Percentiles rank a stretch among this genome's conserved stretches.
phyloP scores from a whole-genome alignment of 2,329 filamentous ascomycete species.

The Pyrenophora graminea region DNA sequence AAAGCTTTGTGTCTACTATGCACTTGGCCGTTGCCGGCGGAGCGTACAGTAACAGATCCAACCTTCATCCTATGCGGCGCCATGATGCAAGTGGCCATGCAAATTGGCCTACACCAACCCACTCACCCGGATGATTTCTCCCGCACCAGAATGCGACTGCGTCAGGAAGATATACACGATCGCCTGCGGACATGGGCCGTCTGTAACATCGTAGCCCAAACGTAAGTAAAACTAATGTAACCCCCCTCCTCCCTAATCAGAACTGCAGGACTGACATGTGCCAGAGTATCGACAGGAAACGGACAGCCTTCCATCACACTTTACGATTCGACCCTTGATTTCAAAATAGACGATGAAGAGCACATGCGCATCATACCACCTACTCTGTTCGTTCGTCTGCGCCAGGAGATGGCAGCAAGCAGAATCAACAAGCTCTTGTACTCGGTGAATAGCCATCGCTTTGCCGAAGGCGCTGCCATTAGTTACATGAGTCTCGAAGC shows the following conservation, averaged over 20 bases:
- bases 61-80: slow-evolving; percentile 81
- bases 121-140: slow-evolving; percentile 85
- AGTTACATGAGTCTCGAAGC: slow-evolving; percentile 45
- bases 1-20: slow-evolving; percentile 80
- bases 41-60: slow-evolving; percentile 76
- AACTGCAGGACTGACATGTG: slow-evolving; percentile 9
- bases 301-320: slow-evolving; percentile 78
- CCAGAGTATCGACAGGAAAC: slow-evolving; percentile 77
- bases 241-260: slow-evolving; percentile 11
- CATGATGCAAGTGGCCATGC: slow-evolving; percentile 86
- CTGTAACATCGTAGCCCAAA: slow-evolving; percentile 81
- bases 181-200: slow-evolving; percentile 81
- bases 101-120: slow-evolving; percentile 79
- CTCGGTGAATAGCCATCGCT: slow-evolving; percentile 38
- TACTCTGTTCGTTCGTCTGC: slow-evolving; percentile 42
- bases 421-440: slow-evolving; percentile 46
- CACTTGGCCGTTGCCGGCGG: slow-evolving; percentile 82
- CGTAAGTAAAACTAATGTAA: slow-evolving; percentile 47
- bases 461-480: slow-evolving; percentile 35
- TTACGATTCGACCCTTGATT: slow-evolving; percentile 72
- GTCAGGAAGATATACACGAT: slow-evolving; percentile 78
- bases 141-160: slow-evolving; percentile 72
- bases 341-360: slow-evolving; percentile 44
- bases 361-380: slow-evolving; percentile 45
- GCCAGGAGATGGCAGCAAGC: slow-evolving; percentile 46